These are phyloP conservation scores for Ceratocystis destructans DNA, from an alignment of 2,329 filamentous ascomycete genomes.

Conservation along the genomic window DNA sequence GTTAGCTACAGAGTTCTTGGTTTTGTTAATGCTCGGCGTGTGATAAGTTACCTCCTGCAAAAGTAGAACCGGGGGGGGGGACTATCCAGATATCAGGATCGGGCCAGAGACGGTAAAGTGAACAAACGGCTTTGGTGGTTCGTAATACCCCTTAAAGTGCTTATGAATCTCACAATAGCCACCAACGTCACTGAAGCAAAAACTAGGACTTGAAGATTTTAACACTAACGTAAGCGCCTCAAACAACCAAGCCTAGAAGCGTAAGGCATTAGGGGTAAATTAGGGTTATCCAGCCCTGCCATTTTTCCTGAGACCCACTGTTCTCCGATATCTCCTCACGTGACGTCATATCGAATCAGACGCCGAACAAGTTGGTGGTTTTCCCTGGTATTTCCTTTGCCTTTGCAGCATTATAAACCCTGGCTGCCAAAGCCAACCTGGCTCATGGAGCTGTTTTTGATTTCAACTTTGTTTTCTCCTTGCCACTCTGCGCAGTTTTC, in stretches of 20 bases:
- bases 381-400: not conserved
- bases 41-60: not conserved
- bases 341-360: not conserved
- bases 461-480: too few species aligned
- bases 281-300: not conserved
- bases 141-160: not conserved
- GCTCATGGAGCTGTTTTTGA: not conserved
- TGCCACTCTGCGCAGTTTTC: too few species aligned
- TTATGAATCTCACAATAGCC: not conserved
- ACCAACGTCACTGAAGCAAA: not conserved
- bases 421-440: not conserved
- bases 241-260: not conserved
- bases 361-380: not conserved
- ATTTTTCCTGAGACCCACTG: not conserved
- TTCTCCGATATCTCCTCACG: not conserved
- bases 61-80: not conserved
- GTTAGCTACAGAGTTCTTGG: constrained; percentile 1
- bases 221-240: not conserved
- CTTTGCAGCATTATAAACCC: not conserved
- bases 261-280: not conserved
- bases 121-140: not conserved
- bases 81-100: not conserved
- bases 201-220: not conserved
- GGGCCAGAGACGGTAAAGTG: not conserved
- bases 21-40: not conserved